Conservation (phyloP, 495 filamentous ascomycete genomes). For the Bacidia rubella region DNA sequence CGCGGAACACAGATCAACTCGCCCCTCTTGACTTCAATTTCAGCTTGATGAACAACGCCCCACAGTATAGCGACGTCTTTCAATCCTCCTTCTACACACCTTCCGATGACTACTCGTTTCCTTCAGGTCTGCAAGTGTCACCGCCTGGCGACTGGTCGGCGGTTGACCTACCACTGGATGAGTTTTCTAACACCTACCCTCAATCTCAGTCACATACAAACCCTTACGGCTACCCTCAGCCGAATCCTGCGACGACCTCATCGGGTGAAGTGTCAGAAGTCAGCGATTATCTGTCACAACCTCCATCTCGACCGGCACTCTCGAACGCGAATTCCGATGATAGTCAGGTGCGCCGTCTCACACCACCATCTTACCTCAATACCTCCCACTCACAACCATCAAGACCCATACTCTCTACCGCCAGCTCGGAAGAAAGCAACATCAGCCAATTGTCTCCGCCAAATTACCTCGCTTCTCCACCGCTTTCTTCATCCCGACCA, state of each 20-base stretch:
- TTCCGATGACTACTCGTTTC: constrained; percentile 49
- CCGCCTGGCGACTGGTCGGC: constrained; percentile 63
- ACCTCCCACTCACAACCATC: constrained; percentile 21
- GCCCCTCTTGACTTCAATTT: constrained; percentile 52
- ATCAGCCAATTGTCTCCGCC: constrained; percentile 39
- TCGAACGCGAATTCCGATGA: constrained; percentile 11
- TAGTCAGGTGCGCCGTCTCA: constrained; percentile 9
- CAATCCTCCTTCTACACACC: constrained; percentile 29
- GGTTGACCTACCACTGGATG: constrained; percentile 46
- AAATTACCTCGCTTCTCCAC: constrained; percentile 30
- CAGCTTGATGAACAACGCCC: constrained; percentile 42
- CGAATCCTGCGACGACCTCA: constrained; percentile 50
- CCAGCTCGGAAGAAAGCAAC: constrained; percentile 32
- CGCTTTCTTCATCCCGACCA: constrained; percentile 40
- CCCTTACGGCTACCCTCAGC: constrained; percentile 54
- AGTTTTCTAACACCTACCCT: constrained; percentile 51
- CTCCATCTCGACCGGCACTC: constrained; percentile 6
- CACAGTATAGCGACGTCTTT: constrained; percentile 30
- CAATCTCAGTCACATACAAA: constrained; percentile 35
- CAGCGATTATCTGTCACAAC: constrained; percentile 44
- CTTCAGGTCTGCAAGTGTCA: constrained; percentile 44
- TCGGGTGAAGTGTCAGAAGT: constrained; percentile 66
- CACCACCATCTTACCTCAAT: constrained; percentile 29
- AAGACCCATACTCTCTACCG: constrained; percentile 17
- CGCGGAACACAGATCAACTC: constrained; percentile 49